Percentiles rank a stretch among this genome's conserved stretches.
These are phyloP conservation scores for Rhizophagus clarus DNA, from an alignment of 192 early-diverging fungal genomes.

Conservation along the genomic window DNA sequence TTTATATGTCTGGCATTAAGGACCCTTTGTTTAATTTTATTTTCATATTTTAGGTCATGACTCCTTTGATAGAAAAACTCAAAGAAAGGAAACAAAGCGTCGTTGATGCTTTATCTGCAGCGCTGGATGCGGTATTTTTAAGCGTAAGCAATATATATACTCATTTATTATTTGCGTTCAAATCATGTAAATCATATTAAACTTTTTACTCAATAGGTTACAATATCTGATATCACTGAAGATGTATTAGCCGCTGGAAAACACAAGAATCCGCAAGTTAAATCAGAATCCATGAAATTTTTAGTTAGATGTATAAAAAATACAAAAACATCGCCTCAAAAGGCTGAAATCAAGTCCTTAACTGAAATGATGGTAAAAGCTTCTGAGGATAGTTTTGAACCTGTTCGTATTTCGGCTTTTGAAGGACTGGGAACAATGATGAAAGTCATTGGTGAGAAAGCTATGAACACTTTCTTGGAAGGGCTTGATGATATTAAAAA, in stretches of 20 bases:
- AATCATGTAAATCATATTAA: neutral
- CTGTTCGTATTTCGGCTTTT: slow-evolving; percentile 80
- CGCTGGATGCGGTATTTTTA: slow-evolving; percentile 84
- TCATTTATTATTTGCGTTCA: no score
- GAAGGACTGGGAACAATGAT: slow-evolving; percentile 90
- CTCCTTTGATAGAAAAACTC: slow-evolving; percentile 84
- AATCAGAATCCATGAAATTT: slow-evolving; percentile 75
- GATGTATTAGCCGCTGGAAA: slow-evolving; percentile 65
- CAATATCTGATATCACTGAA: slow-evolving; percentile 74
- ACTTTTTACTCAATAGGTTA: slow-evolving; percentile 14
- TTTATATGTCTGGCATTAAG: neutral
- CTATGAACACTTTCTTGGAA: slow-evolving; percentile 73
- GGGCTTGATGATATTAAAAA: slow-evolving; percentile 86
- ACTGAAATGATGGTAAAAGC: slow-evolving; percentile 76
- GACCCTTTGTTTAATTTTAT: neutral
- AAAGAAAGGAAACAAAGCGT: slow-evolving; percentile 95
- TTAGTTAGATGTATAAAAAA: slow-evolving; percentile 74
- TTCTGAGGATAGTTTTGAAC: slow-evolving; percentile 82
- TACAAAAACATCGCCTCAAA: slow-evolving; percentile 70
- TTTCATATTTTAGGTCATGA: slow-evolving; percentile 49
- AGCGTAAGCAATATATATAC: slow-evolving; percentile 60
- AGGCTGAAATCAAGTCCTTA: slow-evolving; percentile 78
- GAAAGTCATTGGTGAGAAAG: slow-evolving; percentile 82
- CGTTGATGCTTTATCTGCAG: slow-evolving; percentile 76
- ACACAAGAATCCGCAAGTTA: slow-evolving; percentile 95